Conservation (phyloP, 177 flowering plant genomes). For the Vitis hybrid region DNA sequence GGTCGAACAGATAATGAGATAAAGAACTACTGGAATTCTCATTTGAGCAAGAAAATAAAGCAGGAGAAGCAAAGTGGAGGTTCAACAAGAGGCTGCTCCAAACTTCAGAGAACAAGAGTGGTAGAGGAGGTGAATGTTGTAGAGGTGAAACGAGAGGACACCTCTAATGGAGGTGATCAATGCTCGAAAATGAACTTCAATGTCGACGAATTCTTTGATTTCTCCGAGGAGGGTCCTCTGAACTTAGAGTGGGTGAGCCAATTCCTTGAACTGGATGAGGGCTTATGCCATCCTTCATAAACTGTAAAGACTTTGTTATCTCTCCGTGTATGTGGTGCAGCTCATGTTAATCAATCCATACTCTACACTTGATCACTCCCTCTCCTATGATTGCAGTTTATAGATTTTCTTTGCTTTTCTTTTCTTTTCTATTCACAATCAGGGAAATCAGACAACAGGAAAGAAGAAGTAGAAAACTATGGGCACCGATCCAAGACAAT, state of each 20-base stretch:
- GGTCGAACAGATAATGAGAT: slow-evolving; percentile 62
- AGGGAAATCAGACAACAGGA: too few relatives aligned
- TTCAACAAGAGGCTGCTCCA: not conserved
- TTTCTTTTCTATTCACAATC: too few relatives aligned
- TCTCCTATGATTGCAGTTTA: too few relatives aligned
- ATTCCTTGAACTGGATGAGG: slow-evolving; percentile 23
- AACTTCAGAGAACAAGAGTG: not conserved
- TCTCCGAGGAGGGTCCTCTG: slow-evolving; percentile 39
- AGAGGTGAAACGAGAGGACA: slow-evolving; percentile 1
- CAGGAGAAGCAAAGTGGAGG: slow-evolving; percentile 16
- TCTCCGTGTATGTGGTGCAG: too few relatives aligned
- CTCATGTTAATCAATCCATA: too few relatives aligned
- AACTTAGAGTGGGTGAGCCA: slow-evolving; percentile 46
- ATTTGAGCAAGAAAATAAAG: slow-evolving; percentile 46
- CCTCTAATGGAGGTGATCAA: not conserved
- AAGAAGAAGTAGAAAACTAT: too few relatives aligned
- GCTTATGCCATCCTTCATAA: not conserved
- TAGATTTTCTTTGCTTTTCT: too few relatives aligned
- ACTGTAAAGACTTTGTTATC: not conserved
- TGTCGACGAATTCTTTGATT: slow-evolving; percentile 48
- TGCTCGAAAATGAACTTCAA: slow-evolving; percentile 15
- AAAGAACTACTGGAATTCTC: slow-evolving; percentile 60
- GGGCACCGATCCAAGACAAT: too few relatives aligned
- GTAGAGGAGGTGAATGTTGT: not conserved
- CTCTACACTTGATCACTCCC: too few relatives aligned